Conservation (phyloP, 1,139 yeast genomes). For the Pneumocystis oryctolagi region DNA sequence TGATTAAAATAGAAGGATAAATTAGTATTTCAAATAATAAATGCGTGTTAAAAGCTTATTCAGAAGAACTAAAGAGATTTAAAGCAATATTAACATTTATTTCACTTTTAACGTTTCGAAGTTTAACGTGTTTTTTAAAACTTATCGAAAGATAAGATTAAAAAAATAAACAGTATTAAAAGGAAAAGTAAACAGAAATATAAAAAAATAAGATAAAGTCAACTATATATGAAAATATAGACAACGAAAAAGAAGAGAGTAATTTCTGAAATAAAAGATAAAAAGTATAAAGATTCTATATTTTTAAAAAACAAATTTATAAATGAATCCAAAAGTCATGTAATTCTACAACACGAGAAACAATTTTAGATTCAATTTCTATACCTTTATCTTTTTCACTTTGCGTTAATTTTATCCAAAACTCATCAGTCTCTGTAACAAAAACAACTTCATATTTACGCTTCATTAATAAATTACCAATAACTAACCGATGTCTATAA, state of each 20-base stretch:
- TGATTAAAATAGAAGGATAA: not conserved
- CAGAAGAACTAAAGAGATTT: not conserved
- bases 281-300: not conserved
- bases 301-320: not conserved
- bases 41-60: not conserved
- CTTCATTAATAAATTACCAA: conserved; percentile 83
- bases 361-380: conserved; percentile 62
- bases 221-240: not conserved
- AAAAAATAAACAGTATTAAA: not conserved
- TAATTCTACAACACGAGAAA: conserved; percentile 53
- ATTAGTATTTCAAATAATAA: conserved; percentile 4
- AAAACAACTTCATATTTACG: conserved; percentile 79
- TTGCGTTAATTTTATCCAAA: conserved; percentile 40
- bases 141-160: not conserved
- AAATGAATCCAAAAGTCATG: conserved; percentile 47
- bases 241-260: conserved; percentile 14
- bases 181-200: not conserved
- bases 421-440: conserved; percentile 39
- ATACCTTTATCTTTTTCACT: conserved; percentile 27
- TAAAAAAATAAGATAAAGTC: not conserved
- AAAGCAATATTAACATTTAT: not conserved
- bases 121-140: too few relatives aligned
- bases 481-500: conserved; percentile 84
- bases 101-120: not conserved
- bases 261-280: conserved; percentile 2